These are phyloP conservation scores for Plasmodium cynomolgi DNA, from an alignment of 169 alveolate genomes.

Conservation along the genomic window DNA sequence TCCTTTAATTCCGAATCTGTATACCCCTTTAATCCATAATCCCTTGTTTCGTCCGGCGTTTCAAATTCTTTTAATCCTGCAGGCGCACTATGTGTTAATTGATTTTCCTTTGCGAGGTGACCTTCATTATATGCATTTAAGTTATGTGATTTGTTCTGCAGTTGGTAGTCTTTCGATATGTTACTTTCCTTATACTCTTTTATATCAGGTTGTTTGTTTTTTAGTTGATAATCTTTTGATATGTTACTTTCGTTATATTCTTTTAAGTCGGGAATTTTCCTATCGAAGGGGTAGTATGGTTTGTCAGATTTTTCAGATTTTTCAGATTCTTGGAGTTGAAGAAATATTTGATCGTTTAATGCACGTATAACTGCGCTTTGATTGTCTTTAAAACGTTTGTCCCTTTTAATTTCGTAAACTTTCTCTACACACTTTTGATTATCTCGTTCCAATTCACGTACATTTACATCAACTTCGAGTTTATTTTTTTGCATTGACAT, in stretches of 20 bases:
- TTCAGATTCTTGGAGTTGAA: neutral
- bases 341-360: neutral
- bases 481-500: neutral
- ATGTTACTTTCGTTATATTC: slow-evolving; percentile 7
- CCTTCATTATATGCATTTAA: neutral
- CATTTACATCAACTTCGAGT: neutral
- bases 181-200: neutral
- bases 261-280: neutral
- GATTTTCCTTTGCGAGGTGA: neutral
- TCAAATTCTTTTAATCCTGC: slow-evolving; percentile 3
- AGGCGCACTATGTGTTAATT: slow-evolving; percentile 1
- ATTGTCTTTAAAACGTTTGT: neutral
- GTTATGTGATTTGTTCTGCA: neutral
- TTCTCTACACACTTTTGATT: neutral
- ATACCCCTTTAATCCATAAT: slow-evolving; percentile 14
- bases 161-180: neutral
- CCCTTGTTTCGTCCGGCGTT: slow-evolving; percentile 9
- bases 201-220: neutral
- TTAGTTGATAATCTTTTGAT: slow-evolving; percentile 1
- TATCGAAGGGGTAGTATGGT: neutral
- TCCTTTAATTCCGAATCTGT: neutral
- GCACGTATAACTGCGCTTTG: neutral
- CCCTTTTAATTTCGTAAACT: neutral
- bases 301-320: neutral
- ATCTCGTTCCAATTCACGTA: neutral